Base-by-base conservation (phyloP, 257 asterid species). In the Hygrophila difformis region DNA sequence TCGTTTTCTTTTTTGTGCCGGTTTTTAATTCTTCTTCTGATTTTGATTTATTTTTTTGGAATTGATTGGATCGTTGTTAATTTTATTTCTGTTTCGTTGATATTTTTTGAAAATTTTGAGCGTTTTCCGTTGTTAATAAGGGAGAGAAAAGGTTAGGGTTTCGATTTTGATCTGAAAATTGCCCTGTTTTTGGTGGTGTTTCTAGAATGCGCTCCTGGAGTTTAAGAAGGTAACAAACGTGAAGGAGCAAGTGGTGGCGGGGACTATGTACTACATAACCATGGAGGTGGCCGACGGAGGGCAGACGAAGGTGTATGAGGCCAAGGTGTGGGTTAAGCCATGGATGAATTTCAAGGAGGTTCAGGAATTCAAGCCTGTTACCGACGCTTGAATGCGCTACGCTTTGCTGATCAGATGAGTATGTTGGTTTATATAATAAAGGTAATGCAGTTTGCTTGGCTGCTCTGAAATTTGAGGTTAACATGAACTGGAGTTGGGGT, bases 261-360 rank as follows among this genome's bases (percentile, higher is more conserved):
- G 97, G 22, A 81, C 80, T 24, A 65, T 81, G 70, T 76, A 88
- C 69, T 63, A 81, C 21, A 47, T 88, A 26, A 88, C 95, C 1
- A 65, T 81, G 23, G 94, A 88, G 71, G 97, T 64, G 0, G 69
- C 49, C 22, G 93, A 81, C 2, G 95, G 87, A 2, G 81, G 62
- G 16, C 38, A 71, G 61, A 78, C 61, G 56, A 88, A 84, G 51
- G 72, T 60, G 10, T 88, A 84, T 20, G 97, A 84, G 67, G 83
- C 97, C 24, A 76, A 88, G 73, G 89, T 88, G 12, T 88, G 97
- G 97, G 93, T 81, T 55, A 88, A 84, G 80, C 71, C 79, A 16
- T 88, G 93, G 94, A 1, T 62, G 81, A 61, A 81, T 57, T 88
- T 88, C 76, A 88, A 81, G 87, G 78, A 88, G 63, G 57, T 88